Evolutionary conservation across 1,284 basidiomycete species (phyloP), one percentile per base, ranked within the genome.

Genomic region (Ganoderma meredithae): DNA sequence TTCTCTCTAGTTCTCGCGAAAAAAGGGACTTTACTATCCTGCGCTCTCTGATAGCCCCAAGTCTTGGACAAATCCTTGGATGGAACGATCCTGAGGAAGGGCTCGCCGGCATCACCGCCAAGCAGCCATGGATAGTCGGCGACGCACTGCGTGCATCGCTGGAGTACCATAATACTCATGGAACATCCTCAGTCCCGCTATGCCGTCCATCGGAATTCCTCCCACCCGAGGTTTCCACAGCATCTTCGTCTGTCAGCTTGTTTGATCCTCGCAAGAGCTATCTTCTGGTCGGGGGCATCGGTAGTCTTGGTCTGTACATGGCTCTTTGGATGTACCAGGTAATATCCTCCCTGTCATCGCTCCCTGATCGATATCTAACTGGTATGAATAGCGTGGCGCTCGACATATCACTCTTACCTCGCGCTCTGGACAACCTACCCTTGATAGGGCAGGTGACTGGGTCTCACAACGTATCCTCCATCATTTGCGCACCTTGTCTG

Each of bases 291-390:
- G 74, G 74, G 1, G 74, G 74, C 1, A 63, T 74, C 8, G 69
- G 71, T 9, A 70, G 65, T 49, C 62, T 75, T 7, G 82, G 82
- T 0, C 59, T 78, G 12, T 75, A 77, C 15, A 71, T 81, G n/a
- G 80, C 83, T 3, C 55, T 80, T 19, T 83, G 77, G 76, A 81
- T 83, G 81, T 82, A 81, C 68, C 68, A 80, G 75, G 83, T 81
- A 47, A 19, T 8, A 7, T 44, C 17, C 43, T n/a, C 19, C 43
- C 19, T 44, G 3, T 19, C 19, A 1, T 44, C 43, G 8, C 43
- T 44, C 17, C 43, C 6, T n/a, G 6, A 19, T 17, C 17, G 8
- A 8, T 7, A 44, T 44, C 43, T 44, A 19, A 44, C 19, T n/a
- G 43, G 43, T 44, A n/a, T 6, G 43, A n/a, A 15, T 47, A 84